Percentiles rank a stretch among this genome's conserved stretches.
phyloP scores from a whole-genome alignment of 768 basidiomycete genomes.

The Amanita molliuscula region DNA sequence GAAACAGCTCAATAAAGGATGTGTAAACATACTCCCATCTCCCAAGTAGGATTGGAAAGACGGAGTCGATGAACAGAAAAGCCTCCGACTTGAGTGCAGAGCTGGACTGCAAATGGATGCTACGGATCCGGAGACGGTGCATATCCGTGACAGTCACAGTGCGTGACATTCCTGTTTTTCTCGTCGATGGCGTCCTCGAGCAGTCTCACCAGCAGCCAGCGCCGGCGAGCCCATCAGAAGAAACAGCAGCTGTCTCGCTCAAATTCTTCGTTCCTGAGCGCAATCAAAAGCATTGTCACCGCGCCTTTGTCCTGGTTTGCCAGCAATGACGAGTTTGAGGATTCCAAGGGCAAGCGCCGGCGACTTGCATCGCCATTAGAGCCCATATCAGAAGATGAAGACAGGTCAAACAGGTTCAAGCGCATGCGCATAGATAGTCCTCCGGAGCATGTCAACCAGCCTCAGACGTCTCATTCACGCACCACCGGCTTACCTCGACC shows the following conservation, averaged over 20 bases:
- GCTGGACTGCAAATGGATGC: background rate
- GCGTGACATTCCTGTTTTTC: constrained; percentile 14
- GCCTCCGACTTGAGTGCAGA: constrained; percentile 24
- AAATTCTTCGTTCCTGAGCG: constrained; percentile 48
- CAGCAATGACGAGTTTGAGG: constrained; percentile 37
- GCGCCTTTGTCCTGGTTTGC: constrained; percentile 52
- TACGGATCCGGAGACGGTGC: background rate
- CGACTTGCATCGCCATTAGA: constrained; percentile 19
- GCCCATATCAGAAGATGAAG: constrained; percentile 17
- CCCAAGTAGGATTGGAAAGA: constrained; percentile 67
- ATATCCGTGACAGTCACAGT: background rate
- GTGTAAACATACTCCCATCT: constrained; percentile 54
- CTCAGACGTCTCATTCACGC: constrained; percentile 11
- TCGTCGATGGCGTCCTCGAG: constrained; percentile 27
- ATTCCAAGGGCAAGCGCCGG: constrained; percentile 46
- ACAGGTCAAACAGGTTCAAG: constrained; percentile 29
- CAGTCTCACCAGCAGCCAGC: constrained; percentile 18
- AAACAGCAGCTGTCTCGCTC: constrained; percentile 35
- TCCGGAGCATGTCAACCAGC: constrained; percentile 21
- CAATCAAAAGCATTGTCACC: constrained; percentile 58
- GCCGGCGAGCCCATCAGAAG: constrained; percentile 15
- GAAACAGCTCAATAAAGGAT: background rate
- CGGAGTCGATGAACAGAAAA: constrained; percentile 67
- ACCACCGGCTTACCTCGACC: constrained; percentile 40
- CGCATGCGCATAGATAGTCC: constrained; percentile 46